phyloP scores from a whole-genome alignment of 1,139 yeast species.

The Citeromyces hawaiiensis region DNA sequence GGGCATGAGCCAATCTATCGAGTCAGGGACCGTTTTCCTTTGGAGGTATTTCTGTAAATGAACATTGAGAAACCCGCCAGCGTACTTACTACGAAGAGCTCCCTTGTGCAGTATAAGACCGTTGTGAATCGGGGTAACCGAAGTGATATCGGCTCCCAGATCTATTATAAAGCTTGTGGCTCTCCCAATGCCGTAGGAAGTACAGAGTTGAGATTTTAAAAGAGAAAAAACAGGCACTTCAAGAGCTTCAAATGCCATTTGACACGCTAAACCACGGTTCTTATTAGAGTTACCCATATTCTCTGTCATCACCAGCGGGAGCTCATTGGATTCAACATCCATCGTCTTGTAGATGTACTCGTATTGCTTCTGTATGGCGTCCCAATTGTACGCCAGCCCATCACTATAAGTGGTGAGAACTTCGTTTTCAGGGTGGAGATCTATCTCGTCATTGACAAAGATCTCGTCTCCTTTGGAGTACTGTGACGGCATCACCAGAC shows the following conservation, averaged over 20 bases:
- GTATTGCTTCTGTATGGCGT: constrained; percentile 47
- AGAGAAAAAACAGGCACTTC: constrained; percentile 57
- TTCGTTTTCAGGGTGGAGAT: constrained; percentile 28
- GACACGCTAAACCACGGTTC: constrained; percentile 36
- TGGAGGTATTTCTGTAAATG: constrained; percentile 30
- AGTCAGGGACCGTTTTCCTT: constrained; percentile 7
- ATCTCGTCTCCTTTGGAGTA: constrained; percentile 30
- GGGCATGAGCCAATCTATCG: background rate
- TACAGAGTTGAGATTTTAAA: constrained; percentile 58
- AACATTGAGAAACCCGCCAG: constrained; percentile 56
- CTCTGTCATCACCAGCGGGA: constrained; percentile 55
- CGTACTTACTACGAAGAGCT: constrained; percentile 45
- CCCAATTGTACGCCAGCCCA: constrained; percentile 57
- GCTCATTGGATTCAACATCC: constrained; percentile 26
- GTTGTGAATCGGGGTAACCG: constrained; percentile 60
- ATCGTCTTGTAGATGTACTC: constrained; percentile 38
- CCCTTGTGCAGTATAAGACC: constrained; percentile 55
- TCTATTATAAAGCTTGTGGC: constrained; percentile 59
- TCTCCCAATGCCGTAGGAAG: constrained; percentile 56
- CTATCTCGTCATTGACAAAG: constrained; percentile 39
- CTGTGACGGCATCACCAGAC: constrained; percentile 40
- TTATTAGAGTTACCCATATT: constrained; percentile 47
- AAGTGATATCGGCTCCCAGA: constrained; percentile 45
- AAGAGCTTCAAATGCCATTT: constrained; percentile 51
- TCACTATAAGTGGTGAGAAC: constrained; percentile 52